These are phyloP conservation scores for Mycosphaerelloides madeirae DNA, from an alignment of 2,329 filamentous ascomycete species.

Conservation along the genomic window DNA sequence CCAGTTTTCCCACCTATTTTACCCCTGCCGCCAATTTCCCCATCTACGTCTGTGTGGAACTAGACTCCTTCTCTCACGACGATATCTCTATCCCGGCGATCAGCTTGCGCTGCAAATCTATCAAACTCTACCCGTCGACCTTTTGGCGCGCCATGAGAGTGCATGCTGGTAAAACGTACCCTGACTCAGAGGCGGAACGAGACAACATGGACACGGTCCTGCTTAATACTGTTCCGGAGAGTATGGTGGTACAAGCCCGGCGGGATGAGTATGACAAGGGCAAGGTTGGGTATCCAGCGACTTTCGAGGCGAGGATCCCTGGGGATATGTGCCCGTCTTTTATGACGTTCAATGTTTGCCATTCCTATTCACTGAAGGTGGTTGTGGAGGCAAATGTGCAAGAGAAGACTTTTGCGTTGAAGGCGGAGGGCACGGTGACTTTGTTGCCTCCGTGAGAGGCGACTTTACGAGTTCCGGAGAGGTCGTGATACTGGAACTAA, in stretches of 20 bases:
- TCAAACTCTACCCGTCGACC: not conserved
- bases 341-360: not conserved
- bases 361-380: not conserved
- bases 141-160: not conserved
- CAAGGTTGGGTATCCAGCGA: not conserved
- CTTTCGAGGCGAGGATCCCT: not conserved
- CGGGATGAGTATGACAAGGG: not conserved
- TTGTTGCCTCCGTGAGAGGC: too few species aligned
- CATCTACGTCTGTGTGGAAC: not conserved
- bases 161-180: too few species aligned
- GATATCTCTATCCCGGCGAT: not conserved
- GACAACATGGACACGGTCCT: not conserved
- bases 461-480: too few species aligned
- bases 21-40: not conserved
- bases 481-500: too few species aligned
- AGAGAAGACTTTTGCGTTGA: constrained; percentile 1
- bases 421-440: too few species aligned
- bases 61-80: not conserved
- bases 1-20: not conserved
- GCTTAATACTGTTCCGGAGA: not conserved
- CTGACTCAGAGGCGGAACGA: too few species aligned
- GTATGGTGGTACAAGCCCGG: not conserved
- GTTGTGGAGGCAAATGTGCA: not conserved
- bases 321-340: not conserved
- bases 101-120: not conserved